Evolutionary conservation across 2,329 filamentous ascomycete species (phyloP), one percentile per base, ranked within the genome.

Genomic region (Neofusicoccum cordaticola): DNA sequence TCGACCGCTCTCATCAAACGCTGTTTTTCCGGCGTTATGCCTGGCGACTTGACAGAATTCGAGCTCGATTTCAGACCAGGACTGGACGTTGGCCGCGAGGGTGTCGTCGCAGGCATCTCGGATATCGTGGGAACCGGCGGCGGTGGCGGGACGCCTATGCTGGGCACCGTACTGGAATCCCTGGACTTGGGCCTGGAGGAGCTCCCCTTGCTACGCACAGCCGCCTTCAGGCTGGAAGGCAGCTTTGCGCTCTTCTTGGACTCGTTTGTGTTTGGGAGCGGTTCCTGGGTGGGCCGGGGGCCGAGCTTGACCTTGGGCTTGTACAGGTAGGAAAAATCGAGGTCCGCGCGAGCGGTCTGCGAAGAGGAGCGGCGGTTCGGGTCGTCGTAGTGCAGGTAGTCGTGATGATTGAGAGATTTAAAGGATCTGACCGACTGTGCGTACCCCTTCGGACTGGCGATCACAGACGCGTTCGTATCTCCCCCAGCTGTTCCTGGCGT

Each of bases 1-100:
- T 97, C 91, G 79, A 97, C 85, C 7, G 95, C 95, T 80, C 96
- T 97, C 91, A 97, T 93, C 67, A 99, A 82, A 63, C 95, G 86
- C 66, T 91, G 88, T 80, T 96, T 98, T 76, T 99, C 95, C 0
- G 92, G 91, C 1, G 92, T 92, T 71, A 96, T 90, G n/a, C 81
- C 79, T 11, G 75, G 82, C 71, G 76, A 79, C 73, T 68, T 81
- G 73, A 71, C 19, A 3, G 56, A 53, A 45, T 37, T 56, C 81
- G 72, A 72, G 17, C 35, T 51, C 31, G 63, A 58, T 12, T 47
- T 53, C 39, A 41, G 19, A n/a, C 70, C 71, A 4, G 80, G 76
- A 50, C 77, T 74, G 51, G 78, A 72, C 17, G 78, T 71, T 37
- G 74, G 70, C 42, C 76, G 74, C 62, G 78, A 74, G 51, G 77